Percentiles rank a stretch among this genome's conserved stretches.
phyloP scores from a whole-genome alignment of 306 rosid species.

The Leucaena leucocephala region DNA sequence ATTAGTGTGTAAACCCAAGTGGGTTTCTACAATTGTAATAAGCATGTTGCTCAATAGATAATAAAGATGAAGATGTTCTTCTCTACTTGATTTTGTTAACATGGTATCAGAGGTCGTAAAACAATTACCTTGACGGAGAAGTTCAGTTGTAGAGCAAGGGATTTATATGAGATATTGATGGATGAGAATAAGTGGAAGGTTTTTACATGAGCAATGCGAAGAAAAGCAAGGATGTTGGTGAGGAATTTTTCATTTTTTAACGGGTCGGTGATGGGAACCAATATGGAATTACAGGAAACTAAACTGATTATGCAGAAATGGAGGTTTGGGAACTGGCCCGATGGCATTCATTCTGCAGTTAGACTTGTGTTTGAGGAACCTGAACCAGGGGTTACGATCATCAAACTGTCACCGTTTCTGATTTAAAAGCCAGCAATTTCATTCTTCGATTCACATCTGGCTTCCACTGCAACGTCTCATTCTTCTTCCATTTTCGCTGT shows the following conservation, averaged over 20 bases:
- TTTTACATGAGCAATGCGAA: constrained; percentile 87
- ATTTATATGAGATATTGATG: constrained; percentile 87
- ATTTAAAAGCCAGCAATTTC: background rate
- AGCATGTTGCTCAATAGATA: no score
- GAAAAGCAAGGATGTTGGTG: constrained; percentile 90
- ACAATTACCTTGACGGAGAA: constrained; percentile 78
- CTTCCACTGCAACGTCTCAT: constrained; percentile 24
- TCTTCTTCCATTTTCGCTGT: constrained; percentile 40
- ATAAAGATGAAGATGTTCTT: no score
- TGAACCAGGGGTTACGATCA: constrained; percentile 76
- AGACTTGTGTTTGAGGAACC: constrained; percentile 82
- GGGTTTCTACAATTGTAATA: no score
- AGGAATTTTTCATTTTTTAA: constrained; percentile 81
- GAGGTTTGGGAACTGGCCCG: constrained; percentile 93
- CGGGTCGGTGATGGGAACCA: constrained; percentile 82
- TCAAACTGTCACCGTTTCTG: constrained; percentile 19
- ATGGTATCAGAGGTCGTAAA: constrained; percentile 74
- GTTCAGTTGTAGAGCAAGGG: constrained; percentile 80
- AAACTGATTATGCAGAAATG: constrained; percentile 83
- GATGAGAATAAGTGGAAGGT: constrained; percentile 99
- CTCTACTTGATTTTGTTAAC: no score
- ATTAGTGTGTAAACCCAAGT: no score
- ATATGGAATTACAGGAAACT: constrained; percentile 81
- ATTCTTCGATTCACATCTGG: constrained; percentile 38
- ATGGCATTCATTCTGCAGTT: constrained; percentile 77